Evolutionary conservation across 768 basidiomycete species (phyloP), one percentile per base, ranked within the genome.

Genomic region (Tephrocybe sp.): DNA sequence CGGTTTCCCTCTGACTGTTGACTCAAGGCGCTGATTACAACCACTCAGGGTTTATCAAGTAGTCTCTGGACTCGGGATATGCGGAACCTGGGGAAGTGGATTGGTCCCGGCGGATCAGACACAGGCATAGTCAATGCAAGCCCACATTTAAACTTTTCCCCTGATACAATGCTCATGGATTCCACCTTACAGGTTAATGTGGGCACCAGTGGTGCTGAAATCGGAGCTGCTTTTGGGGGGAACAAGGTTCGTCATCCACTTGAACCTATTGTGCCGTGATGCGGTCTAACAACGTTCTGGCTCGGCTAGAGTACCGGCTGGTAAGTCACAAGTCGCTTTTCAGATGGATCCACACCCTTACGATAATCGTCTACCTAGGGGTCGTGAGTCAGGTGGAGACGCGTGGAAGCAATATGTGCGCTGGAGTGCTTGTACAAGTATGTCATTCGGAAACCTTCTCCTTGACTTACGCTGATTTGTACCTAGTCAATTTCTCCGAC

Each of bases 351-450:
- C 34, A 12, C 30, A 30, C 35, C 45, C 35, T 56, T 30, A 54
- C 30, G 36, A 32, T 35, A 32, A 60, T 53, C 51, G 47, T 49
- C 34, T 49, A 56, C 62, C 32, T 57, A 88, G 88, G 93, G 96
- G 96, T 16, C 84, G 96, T 43, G 96, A 98, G 73, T 92, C 91
- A 6, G 96, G 96, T 34, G 95, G 95, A 46, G 96, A 98, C 68
- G 89, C 95, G n/a, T 98, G 96, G 96, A 94, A 95, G 67, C 91
- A 96, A 68, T 94, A 94, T 60, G 89, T 94, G 35, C 83, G 92
- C 45, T 95, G 90, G 90, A 86, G 87, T 68, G 83, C 88, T 40
- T 94, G 91, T 66, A 97, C 95, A 10, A 72, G 79, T 79, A 62
- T 44, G 75, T 56, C 14, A 26, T 23, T 14, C 16, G 5, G 45